Base-by-base conservation (phyloP, 257 asterid species). In the Solanum neorickii region DNA sequence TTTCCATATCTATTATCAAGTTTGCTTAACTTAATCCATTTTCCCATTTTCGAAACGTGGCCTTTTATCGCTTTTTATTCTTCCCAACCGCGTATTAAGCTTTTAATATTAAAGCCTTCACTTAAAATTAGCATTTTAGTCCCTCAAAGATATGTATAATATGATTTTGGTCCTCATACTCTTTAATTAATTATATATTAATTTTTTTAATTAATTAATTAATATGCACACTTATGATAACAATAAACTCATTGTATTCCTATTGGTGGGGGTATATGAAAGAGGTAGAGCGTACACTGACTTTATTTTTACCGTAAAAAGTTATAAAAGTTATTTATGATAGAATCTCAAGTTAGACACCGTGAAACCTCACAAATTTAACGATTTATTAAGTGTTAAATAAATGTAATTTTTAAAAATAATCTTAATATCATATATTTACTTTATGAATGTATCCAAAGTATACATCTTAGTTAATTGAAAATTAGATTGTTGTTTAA, bases 401-500 rank as follows among this genome's bases (percentile, higher is more conserved):
- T 37, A 1, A 25, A n/a, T 23, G 1, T 0, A 65, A 2, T 65
- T 65, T 65, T 65, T n/a, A 0, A 65, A 65, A 65, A 25, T 25
- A n/a, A 65, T 25, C 2, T n/a, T 2, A 65, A 25, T 65, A 25
- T 12, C 72, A 65, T 18, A 25, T 65, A 25, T 65, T 65, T 65
- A 29, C 70, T 62, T 62, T n/a, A 62, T 62, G 31, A n/a, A 11
- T 62, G 31, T 11, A 62, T 49, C 6, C 5, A 62, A 62, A n/a
- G 5, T n/a, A n/a, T 3, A 5, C 31, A 2, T 62, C 25, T n/a
- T 62, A 23, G 31, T 62, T 0, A 0, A 62, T 62, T 62, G 31
- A 62, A 0, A n/a, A n/a, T 2, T n/a, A 21, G 27, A 6, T 60
- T 0, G 0, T 21, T 1, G 0, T 10, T 10, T 23, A 14, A 14